Conservation (phyloP, 2,329 filamentous ascomycete species). For the Pezicula radicicola region DNA sequence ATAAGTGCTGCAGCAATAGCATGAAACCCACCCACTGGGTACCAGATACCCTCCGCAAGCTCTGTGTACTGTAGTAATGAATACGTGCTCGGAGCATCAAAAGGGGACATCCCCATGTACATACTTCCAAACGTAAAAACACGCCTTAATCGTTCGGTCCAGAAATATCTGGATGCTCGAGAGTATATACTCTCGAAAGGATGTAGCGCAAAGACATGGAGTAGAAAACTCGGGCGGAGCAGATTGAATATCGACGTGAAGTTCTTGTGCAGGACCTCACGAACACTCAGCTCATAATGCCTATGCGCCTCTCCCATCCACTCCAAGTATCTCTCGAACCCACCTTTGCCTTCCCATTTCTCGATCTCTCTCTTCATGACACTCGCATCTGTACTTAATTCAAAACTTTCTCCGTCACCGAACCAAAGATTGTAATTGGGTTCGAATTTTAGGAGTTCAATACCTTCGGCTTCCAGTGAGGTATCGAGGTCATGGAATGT, state of each 20-base stretch:
- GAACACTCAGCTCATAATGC: slow-evolving; percentile 67
- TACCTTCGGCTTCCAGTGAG: slow-evolving; percentile 60
- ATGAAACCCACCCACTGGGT: slow-evolving; percentile 69
- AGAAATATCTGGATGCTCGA: slow-evolving; percentile 64
- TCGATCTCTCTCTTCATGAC: slow-evolving; percentile 70
- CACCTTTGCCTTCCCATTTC: slow-evolving; percentile 68
- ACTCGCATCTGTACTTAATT: slow-evolving; percentile 64
- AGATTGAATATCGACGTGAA: slow-evolving; percentile 60
- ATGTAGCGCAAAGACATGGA: slow-evolving; percentile 58
- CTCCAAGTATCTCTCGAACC: slow-evolving; percentile 64
- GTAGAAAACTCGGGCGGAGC: slow-evolving; percentile 54
- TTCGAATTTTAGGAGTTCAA: slow-evolving; percentile 67
- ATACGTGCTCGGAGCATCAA: slow-evolving; percentile 73
- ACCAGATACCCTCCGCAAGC: slow-evolving; percentile 74
- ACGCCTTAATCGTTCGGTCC: slow-evolving; percentile 63
- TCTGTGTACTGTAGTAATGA: slow-evolving; percentile 73
- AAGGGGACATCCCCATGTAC: slow-evolving; percentile 82
- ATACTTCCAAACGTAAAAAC: slow-evolving; percentile 78
- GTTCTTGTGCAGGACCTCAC: slow-evolving; percentile 64
- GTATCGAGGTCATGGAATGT: slow-evolving; percentile 68
- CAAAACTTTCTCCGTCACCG: slow-evolving; percentile 61
- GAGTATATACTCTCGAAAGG: slow-evolving; percentile 70
- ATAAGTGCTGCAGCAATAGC: slow-evolving; percentile 61
- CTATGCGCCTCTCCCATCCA: slow-evolving; percentile 66
- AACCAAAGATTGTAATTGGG: slow-evolving; percentile 77